Conservation (phyloP, 345 rosid genomes). For the Noccaea caerulescens region DNA sequence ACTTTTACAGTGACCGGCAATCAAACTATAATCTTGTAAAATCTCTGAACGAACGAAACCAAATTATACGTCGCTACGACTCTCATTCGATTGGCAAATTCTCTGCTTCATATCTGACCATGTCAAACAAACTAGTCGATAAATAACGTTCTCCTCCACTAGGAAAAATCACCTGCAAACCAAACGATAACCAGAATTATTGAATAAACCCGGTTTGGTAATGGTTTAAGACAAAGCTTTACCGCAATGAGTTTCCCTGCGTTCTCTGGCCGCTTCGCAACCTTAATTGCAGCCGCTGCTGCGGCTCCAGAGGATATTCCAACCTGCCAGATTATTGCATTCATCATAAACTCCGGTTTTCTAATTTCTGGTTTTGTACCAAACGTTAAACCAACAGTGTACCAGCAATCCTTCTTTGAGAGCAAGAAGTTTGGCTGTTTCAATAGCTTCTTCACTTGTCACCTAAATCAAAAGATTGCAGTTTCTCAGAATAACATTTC, state of each 20-base stretch:
- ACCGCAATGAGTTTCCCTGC: conserved; percentile 66
- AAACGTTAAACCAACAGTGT: background rate
- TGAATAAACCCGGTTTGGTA: background rate
- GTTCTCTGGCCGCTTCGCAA: conserved; percentile 66
- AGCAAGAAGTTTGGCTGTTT: conserved; percentile 58
- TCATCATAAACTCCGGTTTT: background rate
- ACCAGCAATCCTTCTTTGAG: conserved; percentile 66
- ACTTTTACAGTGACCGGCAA: no score
- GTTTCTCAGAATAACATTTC: background rate
- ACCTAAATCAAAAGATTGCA: conserved; percentile 39
- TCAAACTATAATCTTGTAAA: background rate
- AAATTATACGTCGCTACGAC: background rate
- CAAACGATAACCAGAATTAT: background rate
- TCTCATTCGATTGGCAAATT: conserved; percentile 54
- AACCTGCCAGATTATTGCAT: conserved; percentile 43
- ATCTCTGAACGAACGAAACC: background rate
- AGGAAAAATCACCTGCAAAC: conserved; percentile 65
- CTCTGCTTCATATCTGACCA: conserved; percentile 60
- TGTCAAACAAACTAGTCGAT: conserved; percentile 61
- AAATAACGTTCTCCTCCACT: conserved; percentile 80
- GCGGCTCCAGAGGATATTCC: conserved; percentile 80
- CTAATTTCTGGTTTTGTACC: background rate
- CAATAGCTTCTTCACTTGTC: conserved; percentile 55
- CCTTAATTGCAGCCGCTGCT: conserved; percentile 59
- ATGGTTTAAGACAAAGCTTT: background rate